Percentiles rank a stretch among this genome's conserved stretches.
phyloP scores from a whole-genome alignment of 208 protist species.

The Leishmania tarentolae region DNA sequence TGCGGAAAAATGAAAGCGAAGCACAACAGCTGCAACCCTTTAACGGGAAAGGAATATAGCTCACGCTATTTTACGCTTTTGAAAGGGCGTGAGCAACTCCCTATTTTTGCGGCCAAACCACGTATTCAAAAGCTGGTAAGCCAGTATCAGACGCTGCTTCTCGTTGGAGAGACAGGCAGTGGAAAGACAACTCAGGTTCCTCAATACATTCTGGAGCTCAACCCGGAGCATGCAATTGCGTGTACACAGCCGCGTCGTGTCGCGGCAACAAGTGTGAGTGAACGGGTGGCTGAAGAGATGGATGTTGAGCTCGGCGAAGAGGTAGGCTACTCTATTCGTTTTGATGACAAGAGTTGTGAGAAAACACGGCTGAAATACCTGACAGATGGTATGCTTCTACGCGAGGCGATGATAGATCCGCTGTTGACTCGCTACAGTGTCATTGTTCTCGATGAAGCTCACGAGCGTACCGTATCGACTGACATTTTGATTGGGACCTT shows the following conservation, averaged over 20 bases:
- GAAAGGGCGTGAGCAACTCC: constrained; percentile 57
- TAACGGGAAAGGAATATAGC: constrained; percentile 59
- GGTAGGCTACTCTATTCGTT: constrained; percentile 99
- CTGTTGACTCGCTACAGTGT: constrained; percentile 93
- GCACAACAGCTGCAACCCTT: constrained; percentile 38
- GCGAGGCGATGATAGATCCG: constrained; percentile 96
- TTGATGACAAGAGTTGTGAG: constrained; percentile 96
- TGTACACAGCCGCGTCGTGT: constrained; percentile 99
- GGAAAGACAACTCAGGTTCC: constrained; percentile 97
- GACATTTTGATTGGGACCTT: constrained; percentile 98
- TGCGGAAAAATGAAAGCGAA: constrained; percentile 3
- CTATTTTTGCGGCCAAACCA: constrained; percentile 75
- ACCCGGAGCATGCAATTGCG: constrained; percentile 68
- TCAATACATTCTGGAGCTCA: constrained; percentile 94
- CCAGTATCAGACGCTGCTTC: constrained; percentile 89
- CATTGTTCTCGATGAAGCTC: constrained; percentile 99
- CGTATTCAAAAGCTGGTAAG: constrained; percentile 89
- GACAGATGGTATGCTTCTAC: constrained; percentile 99
- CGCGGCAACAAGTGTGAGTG: constrained; percentile 97
- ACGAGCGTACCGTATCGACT: constrained; percentile 98
- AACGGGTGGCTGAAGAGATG: constrained; percentile 98
- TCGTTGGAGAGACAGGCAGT: constrained; percentile 94
- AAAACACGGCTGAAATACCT: constrained; percentile 98
- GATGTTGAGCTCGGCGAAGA: constrained; percentile 96
- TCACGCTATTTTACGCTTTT: constrained; percentile 57